Evolutionary conservation across 768 basidiomycete genomes (phyloP), one percentile per base, ranked within the genome.

Genomic region (Baorangia bicolor): DNA sequence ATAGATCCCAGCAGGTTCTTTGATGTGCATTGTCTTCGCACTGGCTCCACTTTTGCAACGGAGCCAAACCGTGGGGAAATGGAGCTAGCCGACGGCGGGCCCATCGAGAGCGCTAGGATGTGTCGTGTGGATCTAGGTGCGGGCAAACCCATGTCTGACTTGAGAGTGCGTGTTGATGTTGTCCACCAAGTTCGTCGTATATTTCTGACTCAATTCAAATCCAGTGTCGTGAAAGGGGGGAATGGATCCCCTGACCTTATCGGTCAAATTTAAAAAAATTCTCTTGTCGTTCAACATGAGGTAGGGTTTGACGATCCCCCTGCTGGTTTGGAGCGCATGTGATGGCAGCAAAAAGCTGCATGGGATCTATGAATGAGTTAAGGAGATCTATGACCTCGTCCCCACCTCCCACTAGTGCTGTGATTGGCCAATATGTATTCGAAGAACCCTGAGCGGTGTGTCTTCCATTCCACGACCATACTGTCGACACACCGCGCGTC

Each of bases 111-210:
- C 14, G 11, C 21, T 28, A 21, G 25, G 20, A 40, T 27, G 40
- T 12, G 16, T 20, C 12, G 23, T 21, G 9, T 9, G 44, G 31
- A 38, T 25, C 38, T 21, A 56, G 51, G 49, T 61, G 38, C 37
- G 41, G 21, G 27, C 14, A 4, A 47, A 31, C 20, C 21, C 25
- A 8, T 38, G 8, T 40, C 30, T 53, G 42, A 28, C 18, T 18
- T 45, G 50, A 44, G 49, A 33, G 43, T 25, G 40, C 53, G 18
- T 64, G 56, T 55, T 56, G 49, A 61, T 38, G 51, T 6, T n/a
- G 25, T 43, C 43, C 30, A 16, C 27, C 30, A 40, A 37, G 28
- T 20, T n/a, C 39, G 41, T 30, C 28, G n/a, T 16, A 23, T 25
- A 31, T 34, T 18, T 31, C 21, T 40, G 9, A 20, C 20, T 16